Percentiles rank a stretch among this genome's conserved stretches.
phyloP scores from a whole-genome alignment of 352 stramenopile genomes.

The Blastocystis sp. region DNA sequence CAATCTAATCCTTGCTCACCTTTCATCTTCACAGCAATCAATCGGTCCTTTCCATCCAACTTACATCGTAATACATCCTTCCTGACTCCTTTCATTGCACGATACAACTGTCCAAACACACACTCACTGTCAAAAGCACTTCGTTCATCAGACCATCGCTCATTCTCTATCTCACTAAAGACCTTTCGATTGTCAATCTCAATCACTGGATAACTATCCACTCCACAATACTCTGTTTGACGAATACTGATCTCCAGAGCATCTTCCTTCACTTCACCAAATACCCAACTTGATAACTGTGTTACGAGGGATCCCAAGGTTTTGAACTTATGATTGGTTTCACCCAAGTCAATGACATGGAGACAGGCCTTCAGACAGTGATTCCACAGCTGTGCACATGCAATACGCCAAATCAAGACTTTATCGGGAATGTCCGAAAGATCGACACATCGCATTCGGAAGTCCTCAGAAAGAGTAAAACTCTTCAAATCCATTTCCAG shows the following conservation, averaged over 20 bases:
- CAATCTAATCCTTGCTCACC: constrained; percentile 65
- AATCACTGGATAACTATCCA: constrained; percentile 45
- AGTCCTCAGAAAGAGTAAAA: constrained; percentile 13
- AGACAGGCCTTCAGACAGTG: constrained; percentile 7
- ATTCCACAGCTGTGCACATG: constrained; percentile 24
- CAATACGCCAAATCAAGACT: not conserved
- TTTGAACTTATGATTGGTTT: not conserved
- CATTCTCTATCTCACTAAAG: constrained; percentile 41
- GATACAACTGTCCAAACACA: constrained; percentile 59
- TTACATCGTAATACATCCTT: constrained; percentile 25
- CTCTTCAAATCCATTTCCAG: not conserved
- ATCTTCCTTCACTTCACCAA: constrained; percentile 39
- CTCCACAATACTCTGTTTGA: constrained; percentile 50
- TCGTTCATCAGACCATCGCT: not conserved
- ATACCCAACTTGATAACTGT: not conserved
- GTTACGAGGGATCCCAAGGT: constrained; percentile 45
- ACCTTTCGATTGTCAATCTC: constrained; percentile 44
- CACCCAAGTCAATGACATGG: constrained; percentile 41
- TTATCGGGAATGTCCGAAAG: not conserved
- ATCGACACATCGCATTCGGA: constrained; percentile 8
- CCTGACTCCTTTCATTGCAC: not conserved
- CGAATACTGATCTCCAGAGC: constrained; percentile 33
- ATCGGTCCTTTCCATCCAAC: constrained; percentile 60
- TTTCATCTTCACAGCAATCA: constrained; percentile 63
- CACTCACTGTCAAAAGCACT: constrained; percentile 13